Conservation (phyloP, 2,329 filamentous ascomycete species). For the Xylaria sp. region DNA sequence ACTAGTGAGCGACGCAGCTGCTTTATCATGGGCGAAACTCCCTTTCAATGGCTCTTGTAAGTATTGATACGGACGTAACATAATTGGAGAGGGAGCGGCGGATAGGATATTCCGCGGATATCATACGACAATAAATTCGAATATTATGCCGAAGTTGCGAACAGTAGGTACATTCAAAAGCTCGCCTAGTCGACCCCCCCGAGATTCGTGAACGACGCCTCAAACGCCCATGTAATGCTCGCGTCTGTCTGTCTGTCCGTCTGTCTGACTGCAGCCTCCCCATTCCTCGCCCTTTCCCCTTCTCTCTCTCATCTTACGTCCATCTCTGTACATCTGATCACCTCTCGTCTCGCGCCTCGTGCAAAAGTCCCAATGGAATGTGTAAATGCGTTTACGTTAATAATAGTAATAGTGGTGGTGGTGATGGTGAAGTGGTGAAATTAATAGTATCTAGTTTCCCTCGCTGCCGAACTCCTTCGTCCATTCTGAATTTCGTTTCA, state of each 20-base stretch:
- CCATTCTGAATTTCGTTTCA: slow-evolving; percentile 88
- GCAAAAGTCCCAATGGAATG: not conserved
- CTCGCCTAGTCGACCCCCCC: slow-evolving; percentile 8
- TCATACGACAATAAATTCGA: slow-evolving; percentile 6
- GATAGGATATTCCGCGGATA: not conserved
- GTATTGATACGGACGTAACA: not conserved
- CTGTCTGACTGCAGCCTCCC: not conserved
- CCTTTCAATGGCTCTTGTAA: no score
- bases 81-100: not conserved
- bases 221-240: slow-evolving; percentile 45
- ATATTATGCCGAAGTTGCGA: slow-evolving; percentile 9
- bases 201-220: slow-evolving; percentile 34
- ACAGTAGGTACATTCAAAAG: slow-evolving; percentile 9
- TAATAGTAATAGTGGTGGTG: not conserved
- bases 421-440: not conserved
- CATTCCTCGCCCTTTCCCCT: not conserved
- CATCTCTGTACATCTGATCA: not conserved
- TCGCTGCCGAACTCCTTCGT: slow-evolving; percentile 96
- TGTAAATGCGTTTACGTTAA: slow-evolving; percentile 9
- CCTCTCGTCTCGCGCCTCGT: slow-evolving; percentile 2
- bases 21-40: no score
- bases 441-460: slow-evolving; percentile 59
- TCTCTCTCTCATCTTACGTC: not conserved
- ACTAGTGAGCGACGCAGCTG: no score
- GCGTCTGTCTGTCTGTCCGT: slow-evolving; percentile 15